phyloP scores from a whole-genome alignment of 352 stramenopile species.

The Globisporangium nunn region DNA sequence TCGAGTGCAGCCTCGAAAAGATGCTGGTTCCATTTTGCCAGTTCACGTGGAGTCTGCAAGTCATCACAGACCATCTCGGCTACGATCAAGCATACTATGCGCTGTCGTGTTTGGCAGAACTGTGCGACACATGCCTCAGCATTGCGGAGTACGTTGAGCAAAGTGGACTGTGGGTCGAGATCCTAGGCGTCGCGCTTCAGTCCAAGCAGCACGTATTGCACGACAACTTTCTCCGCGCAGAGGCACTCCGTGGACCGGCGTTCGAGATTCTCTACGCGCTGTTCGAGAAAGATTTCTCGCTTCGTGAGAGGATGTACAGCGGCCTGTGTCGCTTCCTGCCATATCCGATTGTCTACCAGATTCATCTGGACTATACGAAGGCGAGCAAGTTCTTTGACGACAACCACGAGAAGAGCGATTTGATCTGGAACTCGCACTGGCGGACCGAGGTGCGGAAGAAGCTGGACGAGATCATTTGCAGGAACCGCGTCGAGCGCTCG shows the following conservation, averaged over 20 bases:
- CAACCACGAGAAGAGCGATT: conserved; percentile 77
- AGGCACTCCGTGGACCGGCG: conserved; percentile 66
- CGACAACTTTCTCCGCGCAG: conserved; percentile 70
- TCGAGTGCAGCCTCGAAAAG: conserved; percentile 62
- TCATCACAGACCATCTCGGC: conserved; percentile 71
- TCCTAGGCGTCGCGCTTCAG: conserved; percentile 71
- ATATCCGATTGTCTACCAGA: conserved; percentile 79
- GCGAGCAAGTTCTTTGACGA: conserved; percentile 74
- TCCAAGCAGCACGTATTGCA: conserved; percentile 76
- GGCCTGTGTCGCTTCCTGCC: conserved; percentile 65
- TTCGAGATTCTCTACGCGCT: conserved; percentile 78
- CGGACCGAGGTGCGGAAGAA: conserved; percentile 70
- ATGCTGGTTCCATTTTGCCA: conserved; percentile 71
- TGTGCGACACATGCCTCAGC: conserved; percentile 71
- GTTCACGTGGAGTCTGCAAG: conserved; percentile 77
- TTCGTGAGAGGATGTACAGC: conserved; percentile 71
- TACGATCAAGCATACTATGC: conserved; percentile 79
- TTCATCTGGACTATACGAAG: conserved; percentile 70
- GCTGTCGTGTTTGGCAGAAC: conserved; percentile 64
- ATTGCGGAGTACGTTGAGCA: conserved; percentile 69
- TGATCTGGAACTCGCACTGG: conserved; percentile 80
- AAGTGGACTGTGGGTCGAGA: conserved; percentile 73
- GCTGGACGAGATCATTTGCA: conserved; percentile 69
- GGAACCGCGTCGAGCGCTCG: conserved; percentile 65
- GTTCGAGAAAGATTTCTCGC: conserved; percentile 57